phyloP scores from a whole-genome alignment of 2,329 filamentous ascomycete genomes.

The Ceratocystis colombiana region DNA sequence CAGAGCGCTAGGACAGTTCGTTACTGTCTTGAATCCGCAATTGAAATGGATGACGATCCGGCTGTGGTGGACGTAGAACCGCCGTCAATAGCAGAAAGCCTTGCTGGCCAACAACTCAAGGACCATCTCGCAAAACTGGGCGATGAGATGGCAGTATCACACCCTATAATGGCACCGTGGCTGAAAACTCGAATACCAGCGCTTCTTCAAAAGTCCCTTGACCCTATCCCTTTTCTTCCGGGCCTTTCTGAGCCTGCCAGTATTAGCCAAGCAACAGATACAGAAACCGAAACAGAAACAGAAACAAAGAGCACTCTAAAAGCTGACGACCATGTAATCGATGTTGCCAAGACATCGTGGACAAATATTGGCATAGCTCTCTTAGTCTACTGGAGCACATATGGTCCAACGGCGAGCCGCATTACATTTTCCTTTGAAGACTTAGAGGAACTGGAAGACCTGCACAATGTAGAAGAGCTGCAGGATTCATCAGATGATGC shows the following conservation, averaged over 20 bases:
- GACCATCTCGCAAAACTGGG: conserved; percentile 43
- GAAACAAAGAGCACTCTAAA: neutral
- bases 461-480: conserved; percentile 14
- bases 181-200: conserved; percentile 42
- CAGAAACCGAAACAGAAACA: neutral
- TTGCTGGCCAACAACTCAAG: conserved; percentile 54
- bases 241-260: conserved; percentile 35
- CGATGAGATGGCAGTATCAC: conserved; percentile 48
- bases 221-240: conserved; percentile 53
- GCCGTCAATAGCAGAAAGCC: conserved; percentile 51
- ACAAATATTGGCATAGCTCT: conserved; percentile 32
- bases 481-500: conserved; percentile 17
- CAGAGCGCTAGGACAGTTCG: conserved; percentile 48
- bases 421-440: conserved; percentile 19
- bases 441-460: conserved; percentile 15
- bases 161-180: conserved; percentile 52
- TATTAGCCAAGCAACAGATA: no score
- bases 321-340: conserved; percentile 11
- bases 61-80: conserved; percentile 52
- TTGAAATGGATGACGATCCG: conserved; percentile 58
- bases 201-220: conserved; percentile 45
- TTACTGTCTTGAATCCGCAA: conserved; percentile 55
- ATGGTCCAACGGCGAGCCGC: conserved; percentile 20
- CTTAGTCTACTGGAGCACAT: conserved; percentile 29
- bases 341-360: conserved; percentile 31